Base-by-base conservation (phyloP, 352 stramenopile species). In the Elongisporangium prolatum region DNA sequence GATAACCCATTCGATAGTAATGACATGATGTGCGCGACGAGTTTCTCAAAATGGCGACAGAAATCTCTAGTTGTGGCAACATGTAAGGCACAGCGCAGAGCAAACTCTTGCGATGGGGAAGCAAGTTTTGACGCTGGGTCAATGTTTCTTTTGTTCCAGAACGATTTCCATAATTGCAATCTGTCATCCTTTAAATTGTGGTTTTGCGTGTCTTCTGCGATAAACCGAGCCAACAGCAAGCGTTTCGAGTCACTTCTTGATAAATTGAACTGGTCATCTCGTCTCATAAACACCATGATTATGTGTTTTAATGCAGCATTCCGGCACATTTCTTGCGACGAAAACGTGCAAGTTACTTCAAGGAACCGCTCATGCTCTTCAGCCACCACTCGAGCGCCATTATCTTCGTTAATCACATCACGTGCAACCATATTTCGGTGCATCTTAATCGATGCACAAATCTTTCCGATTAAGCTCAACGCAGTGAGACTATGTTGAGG, bases 11-110 rank as follows among this genome's bases (percentile, higher is more conserved):
- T 78, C 1, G 82, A 87, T 9, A 96, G 53, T n/a, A 94, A 59
- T 34, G 69, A 70, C 80, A 96, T 91, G 13, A 96, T 54, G 52
- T 93, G 80, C 28, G 66, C 69, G 18, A 96, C 64, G 18, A 95
- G 67, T 9, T 70, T 79, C 50, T 88, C 75, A 38, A 95, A 95
- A 48, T 78, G 55, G 5, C 55, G 58, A 58, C 83, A 92, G 54
- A 96, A 88, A 20, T 75, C 69, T n/a, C 87, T 70, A 24, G 66
- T 68, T 10, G 91, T 59, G 5, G 67, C 67, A 21, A 89, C 54
- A 16, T 84, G 66, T 18, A 83, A 60, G 55, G 69, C 84, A 16
- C 84, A 58, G 28, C 72, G 64, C 2, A 85, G 54, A 0, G 67
- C 73, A 11, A 90, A 56, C 25, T 82, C 74, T 25, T 53, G 72